Percentiles rank a stretch among this genome's conserved stretches.
Evolutionary conservation across 495 filamentous ascomycete species (phyloP).

Genomic region (Antarctomyces pellizariae): DNA sequence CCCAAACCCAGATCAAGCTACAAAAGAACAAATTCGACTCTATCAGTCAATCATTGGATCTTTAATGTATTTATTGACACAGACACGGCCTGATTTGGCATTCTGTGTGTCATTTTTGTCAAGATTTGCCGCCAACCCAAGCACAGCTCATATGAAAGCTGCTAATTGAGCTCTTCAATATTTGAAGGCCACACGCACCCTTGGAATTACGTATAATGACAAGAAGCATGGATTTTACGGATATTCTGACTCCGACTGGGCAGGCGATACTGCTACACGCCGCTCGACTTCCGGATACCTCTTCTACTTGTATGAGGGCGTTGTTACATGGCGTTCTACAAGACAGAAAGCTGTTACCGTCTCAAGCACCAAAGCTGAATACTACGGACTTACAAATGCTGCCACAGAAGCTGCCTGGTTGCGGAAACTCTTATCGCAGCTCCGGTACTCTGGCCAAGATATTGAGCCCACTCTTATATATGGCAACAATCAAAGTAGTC

Average conservation of each 20-base stretch:
- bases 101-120: slow-evolving; percentile 3
- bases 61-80: slow-evolving; percentile 10
- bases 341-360: background rate
- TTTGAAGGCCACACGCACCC: slow-evolving; percentile 1
- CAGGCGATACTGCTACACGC: slow-evolving; percentile 1
- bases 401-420: slow-evolving; percentile 3
- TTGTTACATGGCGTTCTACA: too few species aligned
- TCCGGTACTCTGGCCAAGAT: background rate
- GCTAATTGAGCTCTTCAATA: slow-evolving; percentile 2
- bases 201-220: slow-evolving; percentile 1
- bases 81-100: slow-evolving; percentile 7
- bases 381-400: too few species aligned
- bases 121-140: slow-evolving; percentile 2
- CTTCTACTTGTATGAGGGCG: too few species aligned
- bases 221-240: background rate
- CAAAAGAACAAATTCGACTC: background rate
- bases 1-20: slow-evolving; percentile 3
- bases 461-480: slow-evolving; percentile 2
- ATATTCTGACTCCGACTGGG: slow-evolving; percentile 3
- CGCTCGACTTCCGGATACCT: slow-evolving; percentile 2
- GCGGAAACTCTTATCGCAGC: background rate
- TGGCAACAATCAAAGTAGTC: slow-evolving; percentile 2
- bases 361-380: background rate
- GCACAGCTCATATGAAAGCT: background rate
- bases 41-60: slow-evolving; percentile 7